Percentiles rank a stretch among this genome's conserved stretches.
Conservation (phyloP, 345 rosid species). For the Stellera chamaejasme region DNA sequence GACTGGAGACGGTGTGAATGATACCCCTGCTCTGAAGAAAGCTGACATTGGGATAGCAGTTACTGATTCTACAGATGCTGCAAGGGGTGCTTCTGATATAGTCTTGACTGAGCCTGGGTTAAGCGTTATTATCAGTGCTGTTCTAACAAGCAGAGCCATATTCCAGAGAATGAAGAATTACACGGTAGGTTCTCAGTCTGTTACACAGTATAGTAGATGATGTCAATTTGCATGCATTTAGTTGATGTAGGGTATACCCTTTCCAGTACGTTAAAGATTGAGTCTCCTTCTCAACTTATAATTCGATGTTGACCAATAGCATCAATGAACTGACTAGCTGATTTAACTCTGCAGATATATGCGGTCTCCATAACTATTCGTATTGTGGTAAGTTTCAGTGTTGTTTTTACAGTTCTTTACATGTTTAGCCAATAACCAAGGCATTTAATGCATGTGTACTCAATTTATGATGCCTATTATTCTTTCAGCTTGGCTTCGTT, state of each 20-base stretch:
- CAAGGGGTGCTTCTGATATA: constrained; percentile 86
- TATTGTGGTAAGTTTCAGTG: constrained; percentile 64
- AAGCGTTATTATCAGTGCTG: constrained; percentile 92
- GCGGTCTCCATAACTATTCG: constrained; percentile 93
- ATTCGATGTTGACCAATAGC: too few species aligned
- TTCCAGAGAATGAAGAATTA: constrained; percentile 97
- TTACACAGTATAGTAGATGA: background rate
- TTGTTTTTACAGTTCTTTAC: constrained; percentile 6
- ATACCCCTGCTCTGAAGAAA: constrained; percentile 94
- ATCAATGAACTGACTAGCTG: constrained; percentile 18
- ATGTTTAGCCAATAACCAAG: background rate
- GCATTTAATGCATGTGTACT: background rate
- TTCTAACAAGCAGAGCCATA: constrained; percentile 92
- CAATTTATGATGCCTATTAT: background rate
- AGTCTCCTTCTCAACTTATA: background rate
- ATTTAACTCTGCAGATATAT: constrained; percentile 63
- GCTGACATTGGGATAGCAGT: constrained; percentile 99
- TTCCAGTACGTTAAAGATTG: too few species aligned
- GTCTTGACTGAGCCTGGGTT: constrained; percentile 94
- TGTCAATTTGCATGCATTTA: background rate
- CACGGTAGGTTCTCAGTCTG: constrained; percentile 41
- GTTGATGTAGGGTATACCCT: too few species aligned
- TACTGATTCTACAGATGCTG: constrained; percentile 94
- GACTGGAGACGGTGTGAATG: constrained; percentile 99
- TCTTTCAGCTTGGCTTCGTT: constrained; percentile 86